Percentiles rank a stretch among this genome's conserved stretches.
Evolutionary conservation across 805 yeast species (phyloP).

Genomic region (Cyberlindnera lachancei): DNA sequence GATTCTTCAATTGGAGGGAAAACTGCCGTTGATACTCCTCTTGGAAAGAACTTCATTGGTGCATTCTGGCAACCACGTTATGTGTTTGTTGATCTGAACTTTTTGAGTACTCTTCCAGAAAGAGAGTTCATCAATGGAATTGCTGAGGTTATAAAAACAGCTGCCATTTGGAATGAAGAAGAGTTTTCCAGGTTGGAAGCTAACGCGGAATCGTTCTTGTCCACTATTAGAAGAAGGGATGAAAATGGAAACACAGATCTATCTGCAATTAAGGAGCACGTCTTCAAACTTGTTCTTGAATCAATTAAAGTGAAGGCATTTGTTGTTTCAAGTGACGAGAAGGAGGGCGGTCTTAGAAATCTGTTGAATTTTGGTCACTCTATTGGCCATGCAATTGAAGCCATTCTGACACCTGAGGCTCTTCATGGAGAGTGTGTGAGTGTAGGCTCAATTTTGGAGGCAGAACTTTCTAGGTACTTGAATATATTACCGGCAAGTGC

Average conservation of each 20-base stretch:
- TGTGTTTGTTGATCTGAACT: slow-evolving; percentile 81
- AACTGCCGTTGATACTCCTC: slow-evolving; percentile 95
- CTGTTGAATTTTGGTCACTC: slow-evolving; percentile 93
- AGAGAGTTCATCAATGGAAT: slow-evolving; percentile 96
- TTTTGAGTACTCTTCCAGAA: slow-evolving; percentile 80
- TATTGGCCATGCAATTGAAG: slow-evolving; percentile 97
- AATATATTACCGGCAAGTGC: slow-evolving; percentile 89
- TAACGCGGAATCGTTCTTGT: slow-evolving; percentile 61
- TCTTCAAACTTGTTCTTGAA: slow-evolving; percentile 72
- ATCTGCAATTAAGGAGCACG: slow-evolving; percentile 59
- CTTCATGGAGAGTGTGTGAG: slow-evolving; percentile 99
- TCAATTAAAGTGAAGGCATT: slow-evolving; percentile 88
- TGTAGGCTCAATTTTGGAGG: slow-evolving; percentile 91
- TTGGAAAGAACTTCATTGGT: slow-evolving; percentile 93
- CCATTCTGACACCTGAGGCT: slow-evolving; percentile 93
- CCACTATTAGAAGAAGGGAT: slow-evolving; percentile 49
- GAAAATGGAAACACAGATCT: slow-evolving; percentile 52
- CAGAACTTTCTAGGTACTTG: slow-evolving; percentile 87
- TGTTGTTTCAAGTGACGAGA: slow-evolving; percentile 89
- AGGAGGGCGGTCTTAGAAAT: slow-evolving; percentile 91
- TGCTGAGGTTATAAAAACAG: slow-evolving; percentile 97
- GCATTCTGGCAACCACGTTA: slow-evolving; percentile 95
- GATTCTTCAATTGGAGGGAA: slow-evolving; percentile 98
- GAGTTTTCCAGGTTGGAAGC: slow-evolving; percentile 83
- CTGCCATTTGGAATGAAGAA: slow-evolving; percentile 91